phyloP scores from a whole-genome alignment of 352 stramenopile species.

The Pythium rishiriense region DNA sequence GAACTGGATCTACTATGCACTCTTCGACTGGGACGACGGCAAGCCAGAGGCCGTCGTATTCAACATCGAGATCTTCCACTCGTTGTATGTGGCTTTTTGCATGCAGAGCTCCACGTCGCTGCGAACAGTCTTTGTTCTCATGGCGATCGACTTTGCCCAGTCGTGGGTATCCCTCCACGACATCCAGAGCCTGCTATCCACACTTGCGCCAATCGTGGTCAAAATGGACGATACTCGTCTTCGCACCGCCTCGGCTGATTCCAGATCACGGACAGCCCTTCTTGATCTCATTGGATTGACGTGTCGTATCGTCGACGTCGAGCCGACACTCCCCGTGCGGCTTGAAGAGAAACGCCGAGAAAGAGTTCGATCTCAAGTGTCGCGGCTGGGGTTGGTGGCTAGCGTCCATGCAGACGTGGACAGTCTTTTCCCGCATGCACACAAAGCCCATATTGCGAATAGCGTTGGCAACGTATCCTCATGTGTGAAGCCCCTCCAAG shows the following conservation, averaged over 20 bases:
- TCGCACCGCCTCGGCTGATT: not conserved
- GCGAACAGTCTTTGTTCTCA: slow-evolving; percentile 29
- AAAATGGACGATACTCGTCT: slow-evolving; percentile 10
- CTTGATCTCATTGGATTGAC: not conserved
- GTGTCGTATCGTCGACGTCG: slow-evolving; percentile 1
- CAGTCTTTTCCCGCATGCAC: not conserved
- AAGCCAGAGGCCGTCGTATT: slow-evolving; percentile 51
- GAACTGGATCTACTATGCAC: slow-evolving; percentile 33
- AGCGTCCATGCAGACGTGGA: not conserved
- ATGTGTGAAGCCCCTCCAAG: not conserved
- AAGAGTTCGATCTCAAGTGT: not conserved
- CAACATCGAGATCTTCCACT: slow-evolving; percentile 55
- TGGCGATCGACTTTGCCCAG: slow-evolving; percentile 35
- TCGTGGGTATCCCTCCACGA: slow-evolving; percentile 34
- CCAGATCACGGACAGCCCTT: not conserved
- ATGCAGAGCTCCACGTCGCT: slow-evolving; percentile 37
- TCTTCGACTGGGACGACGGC: slow-evolving; percentile 29
- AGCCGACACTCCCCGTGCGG: slow-evolving; percentile 10
- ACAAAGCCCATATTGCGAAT: not conserved
- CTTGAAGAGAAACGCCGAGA: not conserved
- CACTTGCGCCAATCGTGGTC: not conserved
- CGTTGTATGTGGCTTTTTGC: slow-evolving; percentile 43
- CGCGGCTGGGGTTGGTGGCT: slow-evolving; percentile 3
- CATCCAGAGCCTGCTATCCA: slow-evolving; percentile 7
- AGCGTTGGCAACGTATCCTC: not conserved